A percentile compares a stretch with the other conserved stretches of the same genome.
These are phyloP conservation scores for Aquilaria malaccensis DNA, from an alignment of 345 rosid species.

Conservation along the genomic window DNA sequence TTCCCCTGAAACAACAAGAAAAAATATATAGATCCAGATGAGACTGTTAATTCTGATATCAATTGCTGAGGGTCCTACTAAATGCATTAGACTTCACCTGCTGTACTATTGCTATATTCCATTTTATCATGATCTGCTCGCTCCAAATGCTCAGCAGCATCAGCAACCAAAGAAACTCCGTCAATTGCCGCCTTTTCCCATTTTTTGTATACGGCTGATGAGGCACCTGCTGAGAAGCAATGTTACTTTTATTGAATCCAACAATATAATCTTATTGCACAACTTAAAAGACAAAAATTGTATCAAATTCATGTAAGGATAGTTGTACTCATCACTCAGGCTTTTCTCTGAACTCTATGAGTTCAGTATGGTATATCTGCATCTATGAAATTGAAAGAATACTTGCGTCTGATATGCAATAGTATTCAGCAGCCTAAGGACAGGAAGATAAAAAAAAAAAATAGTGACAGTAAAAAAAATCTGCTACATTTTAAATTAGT, in stretches of 20 bases:
- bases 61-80: constrained; percentile 16
- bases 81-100: constrained; percentile 20
- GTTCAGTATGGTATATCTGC: too few species aligned
- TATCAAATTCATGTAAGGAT: background rate
- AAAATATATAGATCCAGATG: constrained; percentile 13
- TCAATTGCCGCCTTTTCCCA: constrained; percentile 99
- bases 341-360: background rate
- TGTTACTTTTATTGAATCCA: background rate
- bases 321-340: too few species aligned
- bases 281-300: constrained; percentile 1
- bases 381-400: too few species aligned
- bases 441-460: too few species aligned
- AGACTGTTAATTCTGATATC: constrained; percentile 8
- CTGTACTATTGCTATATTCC: constrained; percentile 39
- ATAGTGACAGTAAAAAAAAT: too few species aligned
- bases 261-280: background rate
- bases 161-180: constrained; percentile 99
- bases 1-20: constrained; percentile 32
- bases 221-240: constrained; percentile 31
- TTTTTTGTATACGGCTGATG: constrained; percentile 68
- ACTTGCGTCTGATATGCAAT: too few species aligned
- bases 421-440: too few species aligned
- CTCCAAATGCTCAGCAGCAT: constrained; percentile 98
- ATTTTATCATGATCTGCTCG: constrained; percentile 45
- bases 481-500: too few species aligned